Conservation (phyloP, 768 basidiomycete species). For the Leccinum uliginosum region DNA sequence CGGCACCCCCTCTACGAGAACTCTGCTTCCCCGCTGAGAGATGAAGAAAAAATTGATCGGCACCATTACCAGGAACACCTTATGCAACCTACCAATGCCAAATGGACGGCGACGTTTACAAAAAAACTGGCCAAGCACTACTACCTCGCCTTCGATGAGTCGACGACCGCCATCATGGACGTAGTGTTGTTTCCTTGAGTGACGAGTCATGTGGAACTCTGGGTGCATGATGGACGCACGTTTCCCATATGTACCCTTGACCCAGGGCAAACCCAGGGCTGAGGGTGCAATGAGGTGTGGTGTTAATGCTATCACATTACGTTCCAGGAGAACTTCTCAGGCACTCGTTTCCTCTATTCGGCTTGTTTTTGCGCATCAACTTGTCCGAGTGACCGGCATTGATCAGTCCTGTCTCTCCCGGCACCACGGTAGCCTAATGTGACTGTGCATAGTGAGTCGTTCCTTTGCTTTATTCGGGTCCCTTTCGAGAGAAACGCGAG, state of each 20-base stretch:
- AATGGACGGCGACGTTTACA: no score
- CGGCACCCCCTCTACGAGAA: no score
- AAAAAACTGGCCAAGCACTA: no score
- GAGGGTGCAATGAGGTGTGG: neutral
- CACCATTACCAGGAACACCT: no score
- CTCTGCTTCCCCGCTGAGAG: no score
- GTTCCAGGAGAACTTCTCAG: neutral
- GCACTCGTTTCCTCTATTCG: neutral
- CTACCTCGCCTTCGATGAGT: no score
- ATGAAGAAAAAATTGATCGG: no score
- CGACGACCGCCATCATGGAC: no score
- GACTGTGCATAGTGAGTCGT: neutral
- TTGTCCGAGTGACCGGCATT: neutral
- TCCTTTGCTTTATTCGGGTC: conserved; percentile 1
- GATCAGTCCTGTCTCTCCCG: neutral
- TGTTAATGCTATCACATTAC: no score
- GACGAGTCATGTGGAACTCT: neutral
- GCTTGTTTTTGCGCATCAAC: neutral
- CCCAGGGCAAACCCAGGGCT: conserved; percentile 10
- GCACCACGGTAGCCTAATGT: neutral
- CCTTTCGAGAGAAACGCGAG: no score
- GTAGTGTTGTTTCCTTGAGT: no score
- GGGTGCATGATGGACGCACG: neutral
- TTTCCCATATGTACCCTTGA: conserved; percentile 3
- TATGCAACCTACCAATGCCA: no score